Base-by-base conservation (phyloP, 768 basidiomycete species). In the Mycena maculata region DNA sequence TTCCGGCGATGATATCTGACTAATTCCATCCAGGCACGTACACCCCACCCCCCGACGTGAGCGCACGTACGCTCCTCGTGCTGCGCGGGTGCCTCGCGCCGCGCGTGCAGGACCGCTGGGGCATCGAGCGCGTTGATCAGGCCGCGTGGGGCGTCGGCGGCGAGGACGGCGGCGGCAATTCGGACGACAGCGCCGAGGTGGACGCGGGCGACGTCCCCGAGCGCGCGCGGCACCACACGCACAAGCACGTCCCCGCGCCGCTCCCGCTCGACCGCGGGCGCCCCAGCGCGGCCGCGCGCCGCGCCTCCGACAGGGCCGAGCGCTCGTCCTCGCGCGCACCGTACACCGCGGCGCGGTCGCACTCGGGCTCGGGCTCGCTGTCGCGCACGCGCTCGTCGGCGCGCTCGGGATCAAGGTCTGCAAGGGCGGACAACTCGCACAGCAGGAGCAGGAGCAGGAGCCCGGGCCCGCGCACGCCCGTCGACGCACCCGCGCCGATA, bases 41-140 rank as follows among this genome's bases (percentile, higher is more conserved):
- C 90, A 89, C 9, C 68, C 76, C 31, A 83, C 81, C 39, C 84
- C 91, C 64, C 86, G 90, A 7, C 84, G 84, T 50, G 87, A 88
- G 10, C 59, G 27, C 61, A 89, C 3, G 87, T 89, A 74, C 85
- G 84, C 48, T 67, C 45, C 65, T 59, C 12, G 89, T 96, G 11
- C 82, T 98, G 42, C 80, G 81, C 49, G 96, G 96, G 1, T 98
- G 96, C 75, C 80, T 99, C 27, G 88, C 94, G 63, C 85, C 83
- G 30, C 84, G 87, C 30, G 82, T 88, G 13, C 69, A 76, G 0
- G 81, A 81, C 25, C 85, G 96, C 5, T 97, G 94, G 96, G 87
- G 85, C n/a, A 90, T 96, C 65, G 84, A 85, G 9, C 88, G 88
- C 81, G 90, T 98, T 31, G 92, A 92, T 69, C 90, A 93, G 57